phyloP scores from a whole-genome alignment of 108 stramenopile genomes.

The Mayamaea pseudoterrestris region DNA sequence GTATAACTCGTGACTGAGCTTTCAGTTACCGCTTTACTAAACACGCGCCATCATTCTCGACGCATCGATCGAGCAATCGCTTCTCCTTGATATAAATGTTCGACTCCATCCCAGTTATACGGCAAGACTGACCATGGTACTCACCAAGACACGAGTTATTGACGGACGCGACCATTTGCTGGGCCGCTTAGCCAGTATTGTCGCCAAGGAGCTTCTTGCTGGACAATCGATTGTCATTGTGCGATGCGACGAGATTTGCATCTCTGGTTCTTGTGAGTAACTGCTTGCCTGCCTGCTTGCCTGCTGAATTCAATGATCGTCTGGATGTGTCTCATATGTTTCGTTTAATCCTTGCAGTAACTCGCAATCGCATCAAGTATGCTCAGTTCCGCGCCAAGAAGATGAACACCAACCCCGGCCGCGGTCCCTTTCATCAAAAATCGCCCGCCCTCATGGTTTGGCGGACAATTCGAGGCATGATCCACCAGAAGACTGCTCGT shows the following conservation, averaged over 20 bases:
- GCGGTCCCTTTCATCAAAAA: constrained; percentile 97
- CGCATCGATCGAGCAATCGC: constrained; percentile 1
- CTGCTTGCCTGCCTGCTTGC: background rate
- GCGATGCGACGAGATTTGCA: constrained; percentile 92
- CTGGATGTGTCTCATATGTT: constrained; percentile 2
- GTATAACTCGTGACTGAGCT: no score
- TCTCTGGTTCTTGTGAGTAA: constrained; percentile 88
- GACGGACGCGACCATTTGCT: constrained; percentile 99
- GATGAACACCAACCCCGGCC: constrained; percentile 96
- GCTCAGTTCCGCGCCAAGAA: constrained; percentile 93
- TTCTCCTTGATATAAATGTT: no score
- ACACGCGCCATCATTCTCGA: background rate
- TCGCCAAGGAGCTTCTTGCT: constrained; percentile 98
- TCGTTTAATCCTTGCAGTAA: constrained; percentile 27
- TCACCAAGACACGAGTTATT: constrained; percentile 50
- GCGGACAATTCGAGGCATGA: constrained; percentile 99
- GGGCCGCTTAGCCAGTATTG: constrained; percentile 95
- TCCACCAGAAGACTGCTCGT: constrained; percentile 94
- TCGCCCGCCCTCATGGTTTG: constrained; percentile 93
- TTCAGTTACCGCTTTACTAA: background rate
- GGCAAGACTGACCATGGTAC: constrained; percentile 46
- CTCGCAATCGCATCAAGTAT: constrained; percentile 94
- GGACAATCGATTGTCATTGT: constrained; percentile 97
- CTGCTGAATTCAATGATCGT: background rate
- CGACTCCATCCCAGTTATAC: constrained; percentile 3